Base-by-base conservation (phyloP, 257 asterid genomes). In the Anisodus acutangulus region DNA sequence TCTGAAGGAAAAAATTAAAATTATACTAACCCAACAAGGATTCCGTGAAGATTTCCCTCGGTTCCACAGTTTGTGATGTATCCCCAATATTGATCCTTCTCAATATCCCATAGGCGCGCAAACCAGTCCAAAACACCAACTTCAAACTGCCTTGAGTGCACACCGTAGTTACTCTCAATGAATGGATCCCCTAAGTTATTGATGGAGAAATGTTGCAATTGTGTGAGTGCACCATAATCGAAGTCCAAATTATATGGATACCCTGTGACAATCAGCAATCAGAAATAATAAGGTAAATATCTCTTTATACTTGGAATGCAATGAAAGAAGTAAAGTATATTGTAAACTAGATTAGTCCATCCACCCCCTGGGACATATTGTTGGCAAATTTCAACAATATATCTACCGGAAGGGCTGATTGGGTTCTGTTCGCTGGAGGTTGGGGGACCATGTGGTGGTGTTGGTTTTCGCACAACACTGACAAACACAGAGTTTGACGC, bases 51-150 rank as follows among this genome's bases (percentile, higher is more conserved):
- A 90, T 95, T 94, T 51, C 99, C 99, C 91, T 94, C 99, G 57
- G 99, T 95, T 58, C 98, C 99, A 87, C 99, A 94, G 90, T 95
- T 95, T 59, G 99, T 95, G 84, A 95, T 93, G 87, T 95, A 93
- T 79, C 99, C 98, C 98, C 98, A 95, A 85, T 95, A 95, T 69
- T 95, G 97, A 87, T 87, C 82, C 90, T 89, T 95, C 91, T 95
- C 98, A 68, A 94, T 90, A 39, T 95, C 98, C 99, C 98, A 95
- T 17, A 95, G 83, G 66, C 95, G 92, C 4, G 98, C 98, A 84
- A 95, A 95, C 99, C 99, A 95, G 88, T 95, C 99, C 84, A 95
- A 83, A 63, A 94, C 99, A 74, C 98, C 98, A 64, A 95, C 97
- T 91, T 95, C 99, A 82, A 95, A 95, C 88, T 95, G 97, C 84